Evolutionary conservation across 1,139 yeast genomes (phyloP).

Genomic region (Pneumocystis murina): DNA sequence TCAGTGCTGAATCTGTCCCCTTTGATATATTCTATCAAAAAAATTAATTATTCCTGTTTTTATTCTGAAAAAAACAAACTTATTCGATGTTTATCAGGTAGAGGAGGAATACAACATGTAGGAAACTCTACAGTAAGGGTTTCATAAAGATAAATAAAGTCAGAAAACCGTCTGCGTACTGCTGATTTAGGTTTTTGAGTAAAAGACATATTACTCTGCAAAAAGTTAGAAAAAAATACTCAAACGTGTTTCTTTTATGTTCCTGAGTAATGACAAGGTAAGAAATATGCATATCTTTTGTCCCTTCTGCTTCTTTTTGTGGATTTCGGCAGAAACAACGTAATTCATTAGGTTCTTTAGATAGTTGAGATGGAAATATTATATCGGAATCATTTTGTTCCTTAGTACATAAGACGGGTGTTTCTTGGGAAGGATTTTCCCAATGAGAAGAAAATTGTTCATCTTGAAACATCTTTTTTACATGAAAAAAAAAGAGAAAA

Average conservation of each 20-base stretch:
- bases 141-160: conserved; percentile 63
- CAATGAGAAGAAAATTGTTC: background rate
- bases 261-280: conserved; percentile 52
- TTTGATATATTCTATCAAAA: conserved; percentile 51
- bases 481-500: background rate
- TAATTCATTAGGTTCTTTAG: background rate
- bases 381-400: background rate
- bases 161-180: conserved; percentile 68
- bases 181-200: conserved; percentile 33
- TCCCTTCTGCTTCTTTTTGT: conserved; percentile 52
- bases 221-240: background rate
- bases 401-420: background rate
- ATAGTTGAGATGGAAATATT: background rate
- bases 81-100: conserved; percentile 81
- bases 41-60: background rate
- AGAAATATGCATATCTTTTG: conserved; percentile 63
- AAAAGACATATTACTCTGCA: conserved; percentile 31
- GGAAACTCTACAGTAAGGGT: conserved; percentile 66
- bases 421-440: background rate
- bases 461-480: background rate
- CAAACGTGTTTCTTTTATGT: background rate
- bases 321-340: conserved; percentile 28
- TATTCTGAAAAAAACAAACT: conserved; percentile 10
- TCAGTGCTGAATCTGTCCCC: conserved; percentile 81
- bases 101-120: conserved; percentile 75